A percentile compares a stretch with the other conserved stretches of the same genome.
phyloP scores from a whole-genome alignment of 768 basidiomycete species.

The Cystobasidium onofrii region DNA sequence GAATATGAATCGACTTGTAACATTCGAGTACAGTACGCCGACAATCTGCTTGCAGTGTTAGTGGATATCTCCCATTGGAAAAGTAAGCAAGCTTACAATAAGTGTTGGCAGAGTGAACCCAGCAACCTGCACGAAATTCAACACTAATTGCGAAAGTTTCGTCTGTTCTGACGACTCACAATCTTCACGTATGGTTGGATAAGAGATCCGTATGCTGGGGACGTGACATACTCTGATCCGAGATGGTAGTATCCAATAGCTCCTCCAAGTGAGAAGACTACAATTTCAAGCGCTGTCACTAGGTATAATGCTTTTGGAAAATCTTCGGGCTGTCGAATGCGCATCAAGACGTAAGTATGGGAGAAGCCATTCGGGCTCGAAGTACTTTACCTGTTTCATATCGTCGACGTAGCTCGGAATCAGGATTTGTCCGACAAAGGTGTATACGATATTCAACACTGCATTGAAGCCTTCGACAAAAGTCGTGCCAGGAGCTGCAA shows the following conservation, averaged over 20 bases:
- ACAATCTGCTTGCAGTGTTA: constrained; percentile 3
- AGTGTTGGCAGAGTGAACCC: constrained; percentile 40
- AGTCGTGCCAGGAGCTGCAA: constrained; percentile 41
- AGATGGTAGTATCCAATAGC: constrained; percentile 41
- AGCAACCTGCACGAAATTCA: constrained; percentile 3
- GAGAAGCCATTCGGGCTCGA: no score
- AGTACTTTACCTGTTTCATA: constrained; percentile 15
- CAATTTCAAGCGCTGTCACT: constrained; percentile 37
- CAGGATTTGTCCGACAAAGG: constrained; percentile 35
- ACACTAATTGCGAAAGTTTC: no score
- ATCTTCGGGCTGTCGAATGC: constrained; percentile 34
- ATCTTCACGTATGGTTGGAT: constrained; percentile 28
- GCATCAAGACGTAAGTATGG: no score
- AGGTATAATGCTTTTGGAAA: constrained; percentile 42
- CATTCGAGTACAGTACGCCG: constrained; percentile 37
- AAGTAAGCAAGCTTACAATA: constrained; percentile 19
- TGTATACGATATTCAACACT: constrained; percentile 38
- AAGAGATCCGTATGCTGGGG: constrained; percentile 34
- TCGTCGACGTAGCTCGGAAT: constrained; percentile 32
- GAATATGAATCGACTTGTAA: constrained; percentile 41
- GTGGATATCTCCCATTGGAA: neutral
- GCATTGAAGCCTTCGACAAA: constrained; percentile 41
- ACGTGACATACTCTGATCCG: constrained; percentile 33
- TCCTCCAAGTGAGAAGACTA: constrained; percentile 40
- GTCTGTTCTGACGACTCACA: neutral